Percentiles rank a stretch among this genome's conserved stretches.
Conservation (phyloP, 2,329 filamentous ascomycete species). For the Rhinocladiella similis region DNA sequence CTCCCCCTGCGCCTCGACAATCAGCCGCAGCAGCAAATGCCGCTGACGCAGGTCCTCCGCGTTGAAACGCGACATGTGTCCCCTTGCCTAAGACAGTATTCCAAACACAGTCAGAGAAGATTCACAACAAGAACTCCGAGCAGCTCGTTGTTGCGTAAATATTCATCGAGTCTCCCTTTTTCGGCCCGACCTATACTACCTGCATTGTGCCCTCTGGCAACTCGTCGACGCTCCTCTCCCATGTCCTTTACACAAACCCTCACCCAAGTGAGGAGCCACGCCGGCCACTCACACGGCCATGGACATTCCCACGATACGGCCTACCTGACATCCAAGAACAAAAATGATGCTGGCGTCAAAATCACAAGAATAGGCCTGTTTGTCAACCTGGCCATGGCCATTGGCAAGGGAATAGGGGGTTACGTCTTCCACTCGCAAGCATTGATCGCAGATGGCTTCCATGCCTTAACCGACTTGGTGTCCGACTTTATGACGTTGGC, state of each 20-base stretch:
- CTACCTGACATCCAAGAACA: constrained; percentile 78
- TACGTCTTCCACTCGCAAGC: constrained; percentile 94
- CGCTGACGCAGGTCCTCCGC: constrained; percentile 27
- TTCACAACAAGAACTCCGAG: constrained; percentile 7
- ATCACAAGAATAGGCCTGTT: constrained; percentile 87
- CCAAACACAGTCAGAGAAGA: constrained; percentile 5
- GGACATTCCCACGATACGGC: constrained; percentile 77
- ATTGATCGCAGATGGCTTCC: constrained; percentile 90
- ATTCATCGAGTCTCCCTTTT: constrained; percentile 1
- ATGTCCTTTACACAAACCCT: constrained; percentile 12
- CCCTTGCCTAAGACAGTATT: constrained; percentile 11
- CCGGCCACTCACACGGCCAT: constrained; percentile 60
- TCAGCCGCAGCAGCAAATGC: constrained; percentile 18
- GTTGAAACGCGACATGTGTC: constrained; percentile 26
- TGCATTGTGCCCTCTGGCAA: neutral
- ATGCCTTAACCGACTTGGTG: constrained; percentile 91
- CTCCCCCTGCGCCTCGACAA: neutral
- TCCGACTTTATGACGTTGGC: constrained; percentile 92
- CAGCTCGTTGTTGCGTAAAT: constrained; percentile 8
- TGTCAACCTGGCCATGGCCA: constrained; percentile 90
- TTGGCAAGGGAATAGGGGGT: constrained; percentile 88
- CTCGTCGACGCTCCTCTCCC: neutral
- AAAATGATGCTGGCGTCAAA: constrained; percentile 87
- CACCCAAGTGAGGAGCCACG: constrained; percentile 37
- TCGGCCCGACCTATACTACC: constrained; percentile 5